Evolutionary conservation across 2,329 filamentous ascomycete genomes (phyloP).

Genomic region (Mycosphaerella sp.): DNA sequence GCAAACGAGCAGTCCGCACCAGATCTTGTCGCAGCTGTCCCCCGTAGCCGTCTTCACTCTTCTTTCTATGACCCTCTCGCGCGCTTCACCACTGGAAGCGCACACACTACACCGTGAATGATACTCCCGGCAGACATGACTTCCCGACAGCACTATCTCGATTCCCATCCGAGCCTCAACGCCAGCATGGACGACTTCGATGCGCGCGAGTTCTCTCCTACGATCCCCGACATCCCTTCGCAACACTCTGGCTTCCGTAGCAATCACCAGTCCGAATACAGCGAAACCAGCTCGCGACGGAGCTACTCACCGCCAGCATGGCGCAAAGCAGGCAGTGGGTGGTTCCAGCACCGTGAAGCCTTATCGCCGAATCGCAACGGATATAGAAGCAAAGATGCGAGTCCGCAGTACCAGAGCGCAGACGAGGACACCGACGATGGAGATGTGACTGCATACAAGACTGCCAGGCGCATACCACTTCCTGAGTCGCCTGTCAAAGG

Average conservation of each 20-base stretch:
- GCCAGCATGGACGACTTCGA: slow-evolving; percentile 59
- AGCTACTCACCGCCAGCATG: slow-evolving; percentile 63
- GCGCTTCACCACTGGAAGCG: slow-evolving; percentile 10
- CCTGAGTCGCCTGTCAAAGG: slow-evolving; percentile 48
- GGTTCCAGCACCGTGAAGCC: slow-evolving; percentile 45
- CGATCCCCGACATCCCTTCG: slow-evolving; percentile 50
- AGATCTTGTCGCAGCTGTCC: slow-evolving; percentile 8
- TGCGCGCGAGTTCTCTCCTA: slow-evolving; percentile 47
- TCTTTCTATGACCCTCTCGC: not conserved
- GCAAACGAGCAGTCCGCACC: slow-evolving; percentile 11
- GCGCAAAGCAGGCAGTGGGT: slow-evolving; percentile 53
- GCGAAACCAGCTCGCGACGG: slow-evolving; percentile 44
- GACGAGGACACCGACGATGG: slow-evolving; percentile 46
- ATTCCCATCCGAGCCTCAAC: slow-evolving; percentile 52
- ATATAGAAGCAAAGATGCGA: slow-evolving; percentile 51
- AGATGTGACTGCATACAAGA: slow-evolving; percentile 36
- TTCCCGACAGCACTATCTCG: slow-evolving; percentile 21
- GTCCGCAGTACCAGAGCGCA: slow-evolving; percentile 52
- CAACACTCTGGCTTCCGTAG: slow-evolving; percentile 58
- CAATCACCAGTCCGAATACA: slow-evolving; percentile 40
- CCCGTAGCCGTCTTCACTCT: slow-evolving; percentile 6
- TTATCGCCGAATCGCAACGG: slow-evolving; percentile 42
- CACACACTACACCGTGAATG: slow-evolving; percentile 13
- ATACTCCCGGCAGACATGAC: slow-evolving; percentile 18
- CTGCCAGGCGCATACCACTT: slow-evolving; percentile 45